Evolutionary conservation across 371 early-diverging fungal species (phyloP), one percentile per base, ranked within the genome.

Genomic region (Mycotypha africana): DNA sequence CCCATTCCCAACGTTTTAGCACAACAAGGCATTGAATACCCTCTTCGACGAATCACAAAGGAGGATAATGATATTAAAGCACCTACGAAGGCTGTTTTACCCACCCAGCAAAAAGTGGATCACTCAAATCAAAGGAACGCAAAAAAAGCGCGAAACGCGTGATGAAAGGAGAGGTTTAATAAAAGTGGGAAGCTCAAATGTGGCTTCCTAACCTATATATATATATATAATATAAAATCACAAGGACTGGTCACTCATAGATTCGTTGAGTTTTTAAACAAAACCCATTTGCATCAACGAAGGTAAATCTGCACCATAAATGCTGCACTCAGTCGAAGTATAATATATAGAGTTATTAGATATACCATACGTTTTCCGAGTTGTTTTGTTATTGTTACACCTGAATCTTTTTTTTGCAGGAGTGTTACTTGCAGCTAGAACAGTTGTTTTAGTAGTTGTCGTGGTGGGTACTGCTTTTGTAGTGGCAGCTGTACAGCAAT

Each of bases 11-110:
- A 15, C 40, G 76, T 78, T 5, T 66, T 84, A 45, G 59, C 67
- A 4, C 80, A 78, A 24, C 82, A 84, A 49, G 61, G 58, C 25
- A 59, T 76, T 7, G 77, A 85, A 36, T 82, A 84, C 62, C 84
- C 84, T n/a, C 44, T 73, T 24, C 51, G 85, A 12, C 64, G 73
- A 36, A 74, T 84, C 23, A 80, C 81, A n/a, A 71, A 74, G 22
- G 83, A 85, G 38, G 85, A 86, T 51, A 78, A 77, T 50, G 78
- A 83, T 55, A 78, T 81, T 57, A 75, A 77, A 20, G 62, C 71
- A 3, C 60, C 67, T 0, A 74, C 39, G 4, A 30, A 43, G 19
- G 21, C 37, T 22, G 26, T 47, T 14, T 8, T 14, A 25, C 31
- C 42, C n/a, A n/a, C n/a, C n/a, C n/a, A n/a, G 62, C 47, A 46